Conservation (phyloP, 306 rosid genomes). For the Sicyos edulis region DNA sequence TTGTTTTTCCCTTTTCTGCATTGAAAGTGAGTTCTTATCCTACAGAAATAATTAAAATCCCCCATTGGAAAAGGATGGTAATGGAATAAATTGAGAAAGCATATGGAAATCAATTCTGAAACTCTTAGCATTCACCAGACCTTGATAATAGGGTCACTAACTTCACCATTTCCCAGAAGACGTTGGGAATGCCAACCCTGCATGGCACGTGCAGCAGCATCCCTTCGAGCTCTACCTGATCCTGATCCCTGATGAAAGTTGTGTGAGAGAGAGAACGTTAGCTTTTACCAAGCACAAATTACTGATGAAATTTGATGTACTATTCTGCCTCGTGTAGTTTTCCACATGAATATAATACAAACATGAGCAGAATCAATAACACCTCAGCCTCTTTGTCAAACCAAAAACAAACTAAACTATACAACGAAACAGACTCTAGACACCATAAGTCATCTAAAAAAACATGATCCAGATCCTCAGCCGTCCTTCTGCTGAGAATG, state of each 20-base stretch:
- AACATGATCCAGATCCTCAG: too few species aligned
- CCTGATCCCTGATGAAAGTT: conserved; percentile 52
- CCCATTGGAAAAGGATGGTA: background rate
- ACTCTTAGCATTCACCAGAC: conserved; percentile 37
- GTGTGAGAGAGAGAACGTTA: background rate
- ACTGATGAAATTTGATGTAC: background rate
- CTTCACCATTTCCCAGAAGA: conserved; percentile 92
- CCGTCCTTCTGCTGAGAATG: too few species aligned
- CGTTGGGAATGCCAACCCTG: conserved; percentile 99
- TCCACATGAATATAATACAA: background rate
- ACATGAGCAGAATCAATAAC: conserved; percentile 5
- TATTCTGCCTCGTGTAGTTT: too few species aligned
- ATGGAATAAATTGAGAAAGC: background rate
- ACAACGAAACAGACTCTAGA: too few species aligned
- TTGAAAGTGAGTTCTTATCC: conserved; percentile 64
- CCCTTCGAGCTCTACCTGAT: conserved; percentile 90
- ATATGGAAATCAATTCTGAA: conserved; percentile 18
- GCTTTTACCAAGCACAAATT: background rate
- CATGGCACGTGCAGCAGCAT: conserved; percentile 99
- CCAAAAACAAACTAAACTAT: too few species aligned
- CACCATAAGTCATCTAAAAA: too few species aligned
- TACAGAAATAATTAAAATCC: conserved; percentile 27
- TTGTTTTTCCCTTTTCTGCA: conserved; percentile 94
- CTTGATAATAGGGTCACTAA: conserved; percentile 90
- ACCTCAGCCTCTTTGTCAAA: background rate